Conservation (phyloP, 2,329 filamentous ascomycete species). For the Scortechinia acanthostroma region DNA sequence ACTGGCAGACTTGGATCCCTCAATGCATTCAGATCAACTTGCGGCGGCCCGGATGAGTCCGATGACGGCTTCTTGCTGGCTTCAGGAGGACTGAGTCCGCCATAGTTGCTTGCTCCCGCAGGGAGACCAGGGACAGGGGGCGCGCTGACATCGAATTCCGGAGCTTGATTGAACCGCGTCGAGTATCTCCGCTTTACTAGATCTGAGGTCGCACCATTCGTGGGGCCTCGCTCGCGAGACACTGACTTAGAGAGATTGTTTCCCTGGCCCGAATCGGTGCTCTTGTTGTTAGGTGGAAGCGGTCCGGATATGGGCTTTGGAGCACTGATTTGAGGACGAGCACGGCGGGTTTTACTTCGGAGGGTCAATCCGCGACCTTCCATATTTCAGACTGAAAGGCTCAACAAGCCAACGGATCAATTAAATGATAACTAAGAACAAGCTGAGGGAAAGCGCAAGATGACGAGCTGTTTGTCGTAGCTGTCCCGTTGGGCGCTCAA, state of each 20-base stretch:
- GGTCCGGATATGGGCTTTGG: conserved; percentile 57
- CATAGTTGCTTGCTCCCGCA: conserved; percentile 24
- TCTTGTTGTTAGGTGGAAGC: conserved; percentile 40
- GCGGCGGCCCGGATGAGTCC: conserved; percentile 20
- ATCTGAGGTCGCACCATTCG: conserved; percentile 52
- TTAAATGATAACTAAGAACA: no score
- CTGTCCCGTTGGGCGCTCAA: conserved; percentile 7
- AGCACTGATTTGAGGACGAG: conserved; percentile 52
- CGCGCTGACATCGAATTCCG: conserved; percentile 61
- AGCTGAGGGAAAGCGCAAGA: no score
- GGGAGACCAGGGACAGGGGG: conserved; percentile 67
- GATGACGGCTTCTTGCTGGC: conserved; percentile 3
- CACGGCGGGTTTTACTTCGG: conserved; percentile 34
- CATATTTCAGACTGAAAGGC: not conserved
- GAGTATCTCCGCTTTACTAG: conserved; percentile 93
- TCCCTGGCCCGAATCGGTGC: conserved; percentile 16
- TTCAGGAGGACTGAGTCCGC: conserved; percentile 2
- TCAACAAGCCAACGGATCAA: no score
- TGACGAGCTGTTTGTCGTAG: no score
- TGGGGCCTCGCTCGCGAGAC: not conserved
- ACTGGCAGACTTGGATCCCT: conserved; percentile 56
- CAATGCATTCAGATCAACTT: conserved; percentile 53
- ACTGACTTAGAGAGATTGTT: not conserved
- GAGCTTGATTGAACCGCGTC: conserved; percentile 76
- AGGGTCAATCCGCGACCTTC: conserved; percentile 51